Conservation (phyloP, 2,329 filamentous ascomycete genomes). For the Fusarium foetens region DNA sequence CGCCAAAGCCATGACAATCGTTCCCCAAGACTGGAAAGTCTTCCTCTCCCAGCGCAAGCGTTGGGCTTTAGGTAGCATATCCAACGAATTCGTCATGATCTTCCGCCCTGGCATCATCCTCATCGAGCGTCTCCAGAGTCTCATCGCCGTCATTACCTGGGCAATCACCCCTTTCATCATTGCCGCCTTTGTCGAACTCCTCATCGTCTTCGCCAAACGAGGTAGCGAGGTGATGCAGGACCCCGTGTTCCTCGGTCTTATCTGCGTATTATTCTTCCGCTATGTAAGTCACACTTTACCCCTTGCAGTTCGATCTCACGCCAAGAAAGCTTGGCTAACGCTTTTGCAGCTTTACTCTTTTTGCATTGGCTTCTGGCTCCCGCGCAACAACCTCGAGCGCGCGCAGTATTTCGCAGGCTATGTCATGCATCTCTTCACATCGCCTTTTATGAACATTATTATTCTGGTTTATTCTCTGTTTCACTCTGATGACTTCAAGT, state of each 20-base stretch:
- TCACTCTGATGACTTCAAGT: constrained; percentile 58
- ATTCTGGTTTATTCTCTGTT: constrained; percentile 55
- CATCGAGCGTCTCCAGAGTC: constrained; percentile 57
- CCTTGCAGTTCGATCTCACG: no score
- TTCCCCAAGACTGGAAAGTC: constrained; percentile 57
- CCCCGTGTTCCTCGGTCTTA: constrained; percentile 51
- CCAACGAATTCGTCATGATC: constrained; percentile 62
- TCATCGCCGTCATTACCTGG: constrained; percentile 60
- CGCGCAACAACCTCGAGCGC: constrained; percentile 52
- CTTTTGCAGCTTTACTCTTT: constrained; percentile 53
- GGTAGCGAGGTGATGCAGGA: constrained; percentile 50
- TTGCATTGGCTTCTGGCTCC: constrained; percentile 56
- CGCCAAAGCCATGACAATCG: constrained; percentile 59
- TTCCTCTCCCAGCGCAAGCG: constrained; percentile 61
- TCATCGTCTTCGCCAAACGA: constrained; percentile 49
- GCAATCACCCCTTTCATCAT: constrained; percentile 58
- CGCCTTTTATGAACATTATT: constrained; percentile 56
- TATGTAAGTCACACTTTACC: constrained; percentile 50
- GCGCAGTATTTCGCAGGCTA: constrained; percentile 53
- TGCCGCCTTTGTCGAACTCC: constrained; percentile 51
- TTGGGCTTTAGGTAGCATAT: constrained; percentile 60
- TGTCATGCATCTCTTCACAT: constrained; percentile 51
- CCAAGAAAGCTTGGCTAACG: constrained; percentile 23
- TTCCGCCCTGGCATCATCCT: constrained; percentile 54
- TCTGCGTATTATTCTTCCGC: constrained; percentile 51